Evolutionary conservation across 73 alveolate species (phyloP).

Genomic region (Vitrella brassicaformis): DNA sequence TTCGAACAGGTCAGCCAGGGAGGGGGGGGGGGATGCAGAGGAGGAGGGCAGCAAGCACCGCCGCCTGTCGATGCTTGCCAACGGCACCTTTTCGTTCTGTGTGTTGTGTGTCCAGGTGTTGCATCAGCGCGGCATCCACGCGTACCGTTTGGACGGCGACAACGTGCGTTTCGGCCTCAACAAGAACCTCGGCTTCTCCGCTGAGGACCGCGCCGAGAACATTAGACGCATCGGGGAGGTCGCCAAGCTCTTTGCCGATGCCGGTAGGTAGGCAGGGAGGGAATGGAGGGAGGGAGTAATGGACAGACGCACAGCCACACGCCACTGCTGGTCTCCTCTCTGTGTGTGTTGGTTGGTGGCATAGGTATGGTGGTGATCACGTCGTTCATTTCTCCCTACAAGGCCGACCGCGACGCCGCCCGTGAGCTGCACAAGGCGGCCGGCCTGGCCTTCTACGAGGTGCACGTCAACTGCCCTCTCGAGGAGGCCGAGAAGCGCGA

Average conservation of each 20-base stretch:
- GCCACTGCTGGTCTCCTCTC: neutral
- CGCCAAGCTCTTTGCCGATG: conserved; percentile 52
- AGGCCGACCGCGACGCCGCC: conserved; percentile 54
- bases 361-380: conserved; percentile 55
- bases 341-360: neutral
- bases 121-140: too few relatives aligned
- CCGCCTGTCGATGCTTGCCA: too few relatives aligned
- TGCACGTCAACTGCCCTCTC: conserved; percentile 50
- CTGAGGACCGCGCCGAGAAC: conserved; percentile 61
- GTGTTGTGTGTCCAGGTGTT: too few relatives aligned
- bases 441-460: conserved; percentile 51
- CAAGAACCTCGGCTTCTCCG: conserved; percentile 62
- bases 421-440: conserved; percentile 40
- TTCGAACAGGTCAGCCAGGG: too few relatives aligned
- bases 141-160: conserved; percentile 60
- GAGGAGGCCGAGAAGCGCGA: conserved; percentile 59
- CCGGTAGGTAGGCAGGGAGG: neutral
- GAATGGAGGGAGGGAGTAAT: neutral
- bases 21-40: neutral
- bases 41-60: too few relatives aligned
- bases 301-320: neutral
- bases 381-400: conserved; percentile 64
- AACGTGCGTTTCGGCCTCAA: conserved; percentile 58
- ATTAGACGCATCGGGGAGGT: conserved; percentile 58
- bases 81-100: too few relatives aligned